Percentiles rank a stretch among this genome's conserved stretches.
phyloP scores from a whole-genome alignment of 2,329 filamentous ascomycete species.

The Monilinia vaccinii-corymbosi region DNA sequence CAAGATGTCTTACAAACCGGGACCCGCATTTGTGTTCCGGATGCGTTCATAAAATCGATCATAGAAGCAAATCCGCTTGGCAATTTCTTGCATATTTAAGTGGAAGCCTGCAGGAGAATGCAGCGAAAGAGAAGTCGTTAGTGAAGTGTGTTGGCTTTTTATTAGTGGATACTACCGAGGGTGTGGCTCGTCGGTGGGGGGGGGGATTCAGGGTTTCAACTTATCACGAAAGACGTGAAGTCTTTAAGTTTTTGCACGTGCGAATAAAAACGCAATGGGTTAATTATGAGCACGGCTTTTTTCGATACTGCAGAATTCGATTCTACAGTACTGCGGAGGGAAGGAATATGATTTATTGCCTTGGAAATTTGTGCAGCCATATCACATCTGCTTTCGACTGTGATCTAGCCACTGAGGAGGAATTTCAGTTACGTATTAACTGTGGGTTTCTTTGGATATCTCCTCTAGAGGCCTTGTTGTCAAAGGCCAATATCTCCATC shows the following conservation, averaged over 20 bases:
- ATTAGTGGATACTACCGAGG: background rate
- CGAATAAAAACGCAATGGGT: background rate
- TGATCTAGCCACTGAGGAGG: background rate
- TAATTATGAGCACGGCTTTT: background rate
- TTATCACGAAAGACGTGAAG: background rate
- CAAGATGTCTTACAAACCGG: background rate
- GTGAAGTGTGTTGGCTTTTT: background rate
- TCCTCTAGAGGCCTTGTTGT: too few species aligned
- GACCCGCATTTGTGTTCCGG: background rate
- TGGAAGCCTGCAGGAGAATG: too few species aligned
- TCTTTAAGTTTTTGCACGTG: background rate
- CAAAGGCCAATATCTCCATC: too few species aligned
- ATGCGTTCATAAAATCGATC: background rate
- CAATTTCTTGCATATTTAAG: background rate
- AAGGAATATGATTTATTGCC: background rate
- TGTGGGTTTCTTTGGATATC: too few species aligned
- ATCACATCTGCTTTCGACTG: background rate
- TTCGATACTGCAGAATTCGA: background rate
- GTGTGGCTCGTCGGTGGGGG: background rate
- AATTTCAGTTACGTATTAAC: too few species aligned
- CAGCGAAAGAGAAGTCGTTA: background rate
- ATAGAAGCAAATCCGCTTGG: background rate
- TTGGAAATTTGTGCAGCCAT: background rate
- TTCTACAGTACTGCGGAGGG: background rate
- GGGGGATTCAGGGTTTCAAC: background rate